Evolutionary conservation across 805 yeast species (phyloP), one percentile per base, ranked within the genome.

Genomic region (Lipomyces starkeyi): DNA sequence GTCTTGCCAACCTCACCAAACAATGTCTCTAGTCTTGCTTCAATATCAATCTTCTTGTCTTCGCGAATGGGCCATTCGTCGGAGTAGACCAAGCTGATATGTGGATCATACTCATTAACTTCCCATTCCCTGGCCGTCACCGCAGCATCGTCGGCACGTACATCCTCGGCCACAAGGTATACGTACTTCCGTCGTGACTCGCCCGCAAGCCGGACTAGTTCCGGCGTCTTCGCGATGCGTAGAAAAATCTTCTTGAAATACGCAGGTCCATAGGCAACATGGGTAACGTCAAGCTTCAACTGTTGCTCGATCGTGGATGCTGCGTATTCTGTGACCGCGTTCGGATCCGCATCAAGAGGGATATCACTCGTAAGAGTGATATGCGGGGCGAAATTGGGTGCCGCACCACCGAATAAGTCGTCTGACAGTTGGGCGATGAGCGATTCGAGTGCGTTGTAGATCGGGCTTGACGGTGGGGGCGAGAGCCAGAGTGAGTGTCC

Each of bases 401-500:
- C 87, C 25, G 27, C 14, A 25, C 32, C 60, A 20, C 17, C 25
- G 52, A 22, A 53, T 17, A 17, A 29, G 62, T 87, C 89, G 11
- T 90, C 90, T 74, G 91, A 89, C 47, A 91, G 77, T 9, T 92
- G 87, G n/a, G 84, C 80, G 77, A 88, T 88, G 49, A 89, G 80
- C 22, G 89, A 85, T 14, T 80, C 79, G 27, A 91, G 77, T 59
- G 86, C 85, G 61, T 88, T 91, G 73, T 84, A 77, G 27, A 88
- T 79, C 43, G 83, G 83, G 3, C 88, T 78, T 58, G 83, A 84
- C 22, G 80, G 80, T 63, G 81, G 84, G 1, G 97, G 97, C 76
- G 88, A 87, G 57, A 89, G 86, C 97, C 97, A 91, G 62, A 91
- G 81, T 66, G 95, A 87, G 60, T 87, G 84, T 32, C 83, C 83